These are phyloP conservation scores for Bipolaris gigantea DNA, from an alignment of 2,329 filamentous ascomycete species.

Conservation along the genomic window DNA sequence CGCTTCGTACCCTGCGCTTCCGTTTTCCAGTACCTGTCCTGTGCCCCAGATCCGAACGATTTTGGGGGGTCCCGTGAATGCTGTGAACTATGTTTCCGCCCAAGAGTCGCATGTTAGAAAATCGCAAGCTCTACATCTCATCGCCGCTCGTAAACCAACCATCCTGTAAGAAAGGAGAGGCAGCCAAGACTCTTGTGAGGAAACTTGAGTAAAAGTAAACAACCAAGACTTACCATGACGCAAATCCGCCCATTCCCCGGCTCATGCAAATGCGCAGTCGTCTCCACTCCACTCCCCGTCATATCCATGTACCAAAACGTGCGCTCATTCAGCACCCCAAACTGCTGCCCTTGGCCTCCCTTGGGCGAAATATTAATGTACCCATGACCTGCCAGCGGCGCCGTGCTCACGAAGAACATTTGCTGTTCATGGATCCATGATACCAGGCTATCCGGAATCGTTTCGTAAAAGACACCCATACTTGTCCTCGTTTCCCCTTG, in stretches of 20 bases:
- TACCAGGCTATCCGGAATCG: conserved; percentile 44
- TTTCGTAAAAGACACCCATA: conserved; percentile 52
- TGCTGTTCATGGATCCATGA: conserved; percentile 51
- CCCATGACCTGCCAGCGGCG: conserved; percentile 45
- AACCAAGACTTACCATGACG: conserved; percentile 27
- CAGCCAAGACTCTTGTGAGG: not conserved
- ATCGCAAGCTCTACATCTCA: too few species aligned
- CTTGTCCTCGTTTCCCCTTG: too few species aligned
- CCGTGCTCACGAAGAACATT: conserved; percentile 49
- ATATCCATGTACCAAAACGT: conserved; percentile 52
- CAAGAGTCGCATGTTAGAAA: too few species aligned
- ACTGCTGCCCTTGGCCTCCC: conserved; percentile 44
- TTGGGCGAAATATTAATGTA: conserved; percentile 54
- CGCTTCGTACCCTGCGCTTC: conserved; percentile 35
- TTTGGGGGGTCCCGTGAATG: conserved; percentile 47
- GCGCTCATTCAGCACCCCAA: conserved; percentile 38
- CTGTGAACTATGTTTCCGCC: conserved; percentile 37
- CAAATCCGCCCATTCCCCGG: conserved; percentile 48
- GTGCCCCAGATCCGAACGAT: conserved; percentile 51
- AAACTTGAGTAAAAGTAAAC: not conserved
- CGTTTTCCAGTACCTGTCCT: conserved; percentile 45
- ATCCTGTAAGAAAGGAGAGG: not conserved
- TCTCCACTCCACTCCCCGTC: conserved; percentile 49
- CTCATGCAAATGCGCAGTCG: conserved; percentile 49
- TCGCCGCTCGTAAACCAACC: too few species aligned